These are phyloP conservation scores for Annulohypoxylon truncatum DNA, from an alignment of 2,329 filamentous ascomycete genomes.

Conservation along the genomic window DNA sequence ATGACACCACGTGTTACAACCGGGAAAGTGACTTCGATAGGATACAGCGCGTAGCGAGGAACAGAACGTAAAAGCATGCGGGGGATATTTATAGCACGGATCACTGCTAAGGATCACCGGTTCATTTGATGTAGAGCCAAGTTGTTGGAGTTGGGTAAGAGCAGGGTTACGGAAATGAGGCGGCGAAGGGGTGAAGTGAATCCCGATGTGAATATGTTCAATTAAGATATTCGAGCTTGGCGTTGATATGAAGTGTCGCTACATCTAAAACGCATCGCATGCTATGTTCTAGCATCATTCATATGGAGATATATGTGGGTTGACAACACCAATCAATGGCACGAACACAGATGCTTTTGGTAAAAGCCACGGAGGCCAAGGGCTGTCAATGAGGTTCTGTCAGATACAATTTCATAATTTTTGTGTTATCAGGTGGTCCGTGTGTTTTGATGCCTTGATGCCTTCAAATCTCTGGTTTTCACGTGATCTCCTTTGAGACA, in stretches of 20 bases:
- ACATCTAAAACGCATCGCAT: not conserved
- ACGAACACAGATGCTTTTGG: no score
- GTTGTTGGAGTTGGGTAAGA: constrained; percentile 4
- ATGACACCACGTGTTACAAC: not conserved
- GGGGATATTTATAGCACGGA: constrained; percentile 12
- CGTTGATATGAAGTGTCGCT: not conserved
- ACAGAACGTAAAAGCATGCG: not conserved
- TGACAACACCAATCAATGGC: no score
- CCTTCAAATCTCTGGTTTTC: no score
- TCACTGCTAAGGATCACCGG: constrained; percentile 13
- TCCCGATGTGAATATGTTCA: not conserved
- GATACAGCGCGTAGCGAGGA: not conserved
- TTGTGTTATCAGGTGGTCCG: no score
- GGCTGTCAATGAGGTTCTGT: no score
- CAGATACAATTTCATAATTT: no score
- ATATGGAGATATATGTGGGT: not conserved
- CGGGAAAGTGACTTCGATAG: constrained; percentile 2
- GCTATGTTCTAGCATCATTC: no score
- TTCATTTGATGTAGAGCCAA: constrained; percentile 15
- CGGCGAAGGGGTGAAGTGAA: constrained; percentile 6
- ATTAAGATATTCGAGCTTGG: not conserved
- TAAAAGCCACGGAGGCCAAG: no score
- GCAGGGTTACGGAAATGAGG: not conserved
- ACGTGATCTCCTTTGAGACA: no score
- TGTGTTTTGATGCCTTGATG: no score